Evolutionary conservation across 2,329 filamentous ascomycete genomes (phyloP), one percentile per base, ranked within the genome.

Genomic region (Nigrospora sphaerica): DNA sequence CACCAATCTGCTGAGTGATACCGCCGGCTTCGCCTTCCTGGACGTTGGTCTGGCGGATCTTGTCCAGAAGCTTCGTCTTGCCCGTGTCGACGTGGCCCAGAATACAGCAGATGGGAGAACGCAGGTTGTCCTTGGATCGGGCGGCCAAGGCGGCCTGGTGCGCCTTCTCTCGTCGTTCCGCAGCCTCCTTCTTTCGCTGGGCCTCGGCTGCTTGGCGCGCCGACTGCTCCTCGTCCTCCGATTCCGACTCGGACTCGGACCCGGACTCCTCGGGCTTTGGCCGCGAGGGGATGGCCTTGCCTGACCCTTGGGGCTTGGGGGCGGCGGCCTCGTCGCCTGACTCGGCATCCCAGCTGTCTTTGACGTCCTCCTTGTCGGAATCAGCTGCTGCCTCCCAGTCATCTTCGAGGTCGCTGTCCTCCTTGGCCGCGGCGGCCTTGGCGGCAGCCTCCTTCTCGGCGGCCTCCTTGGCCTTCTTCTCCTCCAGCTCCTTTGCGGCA

Each of bases 1-100:
- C 93, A 84, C 93, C 93, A 62, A 98, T 98, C 70, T 98, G 93
- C 71, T 98, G 93, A 9, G 93, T 98, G 62, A 98, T 98, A 83
- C 93, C 93, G 77, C 93, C 95, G 36, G 93, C 95, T 80, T 98
- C 93, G 61, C 93, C 93, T 71, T 97, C 93, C 64, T 98, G 95
- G 33, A 98, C 93, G 63, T 98, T 97, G 48, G 93, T 97, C 69
- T 96, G 90, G 61, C 93, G 87, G 62, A 98, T 88, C 75, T 98
- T 98, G 76, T 98, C 93, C 48, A 98, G 79, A 52, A 98, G 76
- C 74, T 97, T 98, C n/a, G 93, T 98, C 75, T 98, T 98, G 67
- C 93, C 93, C 39, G 95, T 98, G 83, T 98, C 93, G 80, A 98
- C 93, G 81, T 98, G 93, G 61, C 93, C 93, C 54, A 98, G 82